Evolutionary conservation across 148 eudicot genomes (phyloP).

Genomic region (Persicaria maculosa): DNA sequence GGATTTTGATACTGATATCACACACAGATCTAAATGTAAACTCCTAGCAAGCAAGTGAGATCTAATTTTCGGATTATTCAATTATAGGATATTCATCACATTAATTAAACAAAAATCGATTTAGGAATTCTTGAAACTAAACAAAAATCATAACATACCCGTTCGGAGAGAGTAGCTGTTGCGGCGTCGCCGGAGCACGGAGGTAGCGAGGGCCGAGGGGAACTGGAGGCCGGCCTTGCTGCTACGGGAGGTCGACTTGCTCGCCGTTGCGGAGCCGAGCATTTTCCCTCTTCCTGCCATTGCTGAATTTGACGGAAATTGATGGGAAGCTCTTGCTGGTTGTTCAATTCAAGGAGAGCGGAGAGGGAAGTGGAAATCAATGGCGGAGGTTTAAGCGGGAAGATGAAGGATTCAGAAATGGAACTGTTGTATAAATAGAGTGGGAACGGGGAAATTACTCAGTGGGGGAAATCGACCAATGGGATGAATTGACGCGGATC

Average conservation of each 20-base stretch:
- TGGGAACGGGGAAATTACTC: not conserved
- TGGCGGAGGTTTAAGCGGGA: conserved; percentile 9
- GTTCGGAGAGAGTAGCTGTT: no score
- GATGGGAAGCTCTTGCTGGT: not conserved
- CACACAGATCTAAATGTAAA: no score
- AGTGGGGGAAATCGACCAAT: not conserved
- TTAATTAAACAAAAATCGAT: no score
- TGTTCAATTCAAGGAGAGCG: not conserved
- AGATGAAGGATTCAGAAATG: not conserved
- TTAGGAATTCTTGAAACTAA: no score
- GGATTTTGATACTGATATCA: no score
- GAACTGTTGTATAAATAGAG: not conserved
- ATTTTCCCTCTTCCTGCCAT: conserved; percentile 36
- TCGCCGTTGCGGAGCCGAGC: conserved; percentile 23
- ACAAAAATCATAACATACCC: no score
- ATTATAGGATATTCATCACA: no score
- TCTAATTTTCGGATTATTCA: no score
- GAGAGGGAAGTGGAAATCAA: not conserved
- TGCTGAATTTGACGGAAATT: not conserved
- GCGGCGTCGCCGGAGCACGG: no score
- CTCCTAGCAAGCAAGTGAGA: no score
- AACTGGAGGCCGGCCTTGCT: conserved; percentile 38
- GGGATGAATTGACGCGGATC: conserved; percentile 7
- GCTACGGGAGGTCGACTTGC: conserved; percentile 27
- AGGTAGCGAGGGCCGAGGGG: conserved; percentile 33